Evolutionary conservation across 2,329 filamentous ascomycete species (phyloP).

Genomic region (Neopestalotiopsis sp.): DNA sequence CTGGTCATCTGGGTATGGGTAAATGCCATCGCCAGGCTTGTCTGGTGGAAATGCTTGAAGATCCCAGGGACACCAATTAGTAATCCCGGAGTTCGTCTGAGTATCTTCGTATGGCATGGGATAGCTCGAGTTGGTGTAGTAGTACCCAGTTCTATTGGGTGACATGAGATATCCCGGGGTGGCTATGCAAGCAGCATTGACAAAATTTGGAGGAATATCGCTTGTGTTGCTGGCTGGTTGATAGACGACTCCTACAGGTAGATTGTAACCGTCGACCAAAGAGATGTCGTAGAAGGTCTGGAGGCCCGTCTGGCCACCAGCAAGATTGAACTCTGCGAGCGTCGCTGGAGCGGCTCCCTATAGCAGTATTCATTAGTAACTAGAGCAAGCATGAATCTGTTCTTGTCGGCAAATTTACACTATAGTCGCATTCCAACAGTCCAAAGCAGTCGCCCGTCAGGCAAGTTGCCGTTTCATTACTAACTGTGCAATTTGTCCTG

Average conservation of each 20-base stretch:
- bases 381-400: background rate
- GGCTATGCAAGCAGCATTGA: conserved; percentile 78
- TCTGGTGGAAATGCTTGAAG: conserved; percentile 71
- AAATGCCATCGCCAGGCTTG: conserved; percentile 76
- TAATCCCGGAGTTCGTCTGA: conserved; percentile 61
- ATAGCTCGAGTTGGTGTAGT: conserved; percentile 68
- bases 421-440: conserved; percentile 70
- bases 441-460: conserved; percentile 79
- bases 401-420: conserved; percentile 56
- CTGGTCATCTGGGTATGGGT: conserved; percentile 80
- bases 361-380: conserved; percentile 18
- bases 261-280: conserved; percentile 84
- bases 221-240: conserved; percentile 65
- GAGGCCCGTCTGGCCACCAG: conserved; percentile 61
- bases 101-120: conserved; percentile 71
- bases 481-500: conserved; percentile 82
- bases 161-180: conserved; percentile 67
- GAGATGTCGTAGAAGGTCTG: conserved; percentile 87
- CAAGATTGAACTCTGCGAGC: conserved; percentile 80
- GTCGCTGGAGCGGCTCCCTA: conserved; percentile 77
- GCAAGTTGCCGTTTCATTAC: conserved; percentile 71
- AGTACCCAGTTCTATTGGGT: conserved; percentile 57
- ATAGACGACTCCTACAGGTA: conserved; percentile 70
- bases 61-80: conserved; percentile 82
- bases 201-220: conserved; percentile 76